These are phyloP conservation scores for Hypoxylon sp. DNA, from an alignment of 2,329 filamentous ascomycete species.

Conservation along the genomic window DNA sequence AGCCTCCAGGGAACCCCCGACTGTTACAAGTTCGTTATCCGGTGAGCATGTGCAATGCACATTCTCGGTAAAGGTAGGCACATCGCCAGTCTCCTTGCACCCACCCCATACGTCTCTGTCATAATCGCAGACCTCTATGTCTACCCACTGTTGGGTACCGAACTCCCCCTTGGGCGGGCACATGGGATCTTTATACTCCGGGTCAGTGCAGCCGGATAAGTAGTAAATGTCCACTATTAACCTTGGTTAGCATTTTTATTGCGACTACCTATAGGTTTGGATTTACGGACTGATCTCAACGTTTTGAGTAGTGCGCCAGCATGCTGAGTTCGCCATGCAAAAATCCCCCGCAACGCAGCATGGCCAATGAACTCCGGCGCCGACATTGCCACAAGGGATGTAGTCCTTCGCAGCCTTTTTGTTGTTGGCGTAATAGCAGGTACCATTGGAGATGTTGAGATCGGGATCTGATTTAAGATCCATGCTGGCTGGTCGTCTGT, in stretches of 20 bases:
- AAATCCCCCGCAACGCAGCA: conserved; percentile 45
- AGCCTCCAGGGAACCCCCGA: conserved; percentile 17
- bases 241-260: not conserved
- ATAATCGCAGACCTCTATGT: conserved; percentile 34
- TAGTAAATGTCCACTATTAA: conserved; percentile 37
- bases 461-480: conserved; percentile 6
- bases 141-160: conserved; percentile 36
- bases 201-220: conserved; percentile 47
- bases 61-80: conserved; percentile 18
- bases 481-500: conserved; percentile 33
- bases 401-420: conserved; percentile 26
- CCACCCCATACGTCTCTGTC: conserved; percentile 32
- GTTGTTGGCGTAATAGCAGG: conserved; percentile 36
- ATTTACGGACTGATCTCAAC: not conserved
- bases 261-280: not conserved
- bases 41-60: conserved; percentile 33
- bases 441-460: conserved; percentile 43
- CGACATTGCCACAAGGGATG: conserved; percentile 47
- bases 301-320: conserved; percentile 36
- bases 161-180: conserved; percentile 42
- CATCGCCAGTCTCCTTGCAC: conserved; percentile 35
- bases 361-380: conserved; percentile 27
- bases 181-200: conserved; percentile 20
- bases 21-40: conserved; percentile 27
- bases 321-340: conserved; percentile 40